Conservation (phyloP, 1,284 basidiomycete genomes). For the Stereum hirsutum region DNA sequence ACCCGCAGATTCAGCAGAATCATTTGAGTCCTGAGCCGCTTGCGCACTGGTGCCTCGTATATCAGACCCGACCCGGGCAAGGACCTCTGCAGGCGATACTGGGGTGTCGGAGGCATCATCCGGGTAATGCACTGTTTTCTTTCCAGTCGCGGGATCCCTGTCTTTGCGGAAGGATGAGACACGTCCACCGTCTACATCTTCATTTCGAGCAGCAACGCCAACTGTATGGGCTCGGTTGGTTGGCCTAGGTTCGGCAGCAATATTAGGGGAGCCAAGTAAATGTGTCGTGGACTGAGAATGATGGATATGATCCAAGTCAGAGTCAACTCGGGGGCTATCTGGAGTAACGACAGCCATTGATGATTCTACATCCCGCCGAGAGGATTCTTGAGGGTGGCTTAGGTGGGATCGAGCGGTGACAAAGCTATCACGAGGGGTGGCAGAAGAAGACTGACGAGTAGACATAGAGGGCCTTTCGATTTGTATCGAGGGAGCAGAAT, state of each 20-base stretch:
- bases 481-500: too few relatives aligned
- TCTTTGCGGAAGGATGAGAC: constrained; percentile 10
- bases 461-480: constrained; percentile 8
- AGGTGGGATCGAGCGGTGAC: constrained; percentile 24
- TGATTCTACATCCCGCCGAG: background rate
- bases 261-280: constrained; percentile 3
- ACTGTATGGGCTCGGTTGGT: background rate
- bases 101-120: constrained; percentile 22
- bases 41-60: constrained; percentile 55
- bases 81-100: constrained; percentile 47
- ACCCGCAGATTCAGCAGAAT: background rate
- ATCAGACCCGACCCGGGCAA: constrained; percentile 40
- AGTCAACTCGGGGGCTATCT: too few relatives aligned
- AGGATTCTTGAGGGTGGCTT: background rate
- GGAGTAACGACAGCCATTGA: background rate
- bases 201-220: constrained; percentile 1
- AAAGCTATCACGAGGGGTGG: constrained; percentile 21
- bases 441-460: constrained; percentile 12
- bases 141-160: constrained; percentile 23
- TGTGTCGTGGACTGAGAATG: constrained; percentile 7
- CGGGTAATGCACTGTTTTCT: constrained; percentile 24
- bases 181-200: constrained; percentile 1
- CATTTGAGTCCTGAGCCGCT: constrained; percentile 25
- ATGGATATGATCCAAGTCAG: too few relatives aligned
- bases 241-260: background rate